Evolutionary conservation across 2,329 filamentous ascomycete species (phyloP).

Genomic region (Neocatenulostroma microsporum): DNA sequence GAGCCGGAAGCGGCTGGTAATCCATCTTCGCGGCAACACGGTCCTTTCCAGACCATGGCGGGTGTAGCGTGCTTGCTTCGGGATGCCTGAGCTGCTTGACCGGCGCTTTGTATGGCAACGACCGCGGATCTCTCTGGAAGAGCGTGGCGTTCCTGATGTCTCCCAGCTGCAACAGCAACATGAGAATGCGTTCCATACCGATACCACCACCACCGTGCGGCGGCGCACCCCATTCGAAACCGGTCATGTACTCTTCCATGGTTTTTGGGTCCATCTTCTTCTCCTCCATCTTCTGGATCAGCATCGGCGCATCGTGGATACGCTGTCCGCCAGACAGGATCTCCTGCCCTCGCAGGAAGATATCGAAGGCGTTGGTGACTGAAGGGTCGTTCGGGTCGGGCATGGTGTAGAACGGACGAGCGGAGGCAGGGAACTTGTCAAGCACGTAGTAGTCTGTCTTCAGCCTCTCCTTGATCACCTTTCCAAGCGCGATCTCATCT

Average conservation of each 20-base stretch:
- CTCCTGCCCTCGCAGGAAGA: constrained; percentile 88
- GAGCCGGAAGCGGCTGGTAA: constrained; percentile 69
- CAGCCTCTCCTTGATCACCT: constrained; percentile 78
- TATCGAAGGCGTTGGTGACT: constrained; percentile 88
- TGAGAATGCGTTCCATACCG: constrained; percentile 79
- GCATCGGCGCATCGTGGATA: constrained; percentile 69
- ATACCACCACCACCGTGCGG: constrained; percentile 87
- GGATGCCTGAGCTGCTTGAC: constrained; percentile 67
- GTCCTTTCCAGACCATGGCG: constrained; percentile 53
- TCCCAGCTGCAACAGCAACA: constrained; percentile 75
- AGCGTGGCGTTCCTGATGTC: constrained; percentile 84
- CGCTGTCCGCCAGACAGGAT: constrained; percentile 88
- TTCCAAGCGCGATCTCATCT: constrained; percentile 78
- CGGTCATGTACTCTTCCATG: constrained; percentile 85
- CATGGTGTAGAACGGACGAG: constrained; percentile 87
- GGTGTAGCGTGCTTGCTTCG: constrained; percentile 72
- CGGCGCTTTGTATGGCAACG: constrained; percentile 61
- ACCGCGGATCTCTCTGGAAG: constrained; percentile 83
- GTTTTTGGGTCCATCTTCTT: constrained; percentile 68
- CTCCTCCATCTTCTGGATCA: constrained; percentile 69
- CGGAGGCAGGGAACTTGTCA: constrained; percentile 81
- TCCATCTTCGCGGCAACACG: constrained; percentile 42
- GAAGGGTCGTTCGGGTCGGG: constrained; percentile 63
- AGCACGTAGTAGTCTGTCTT: constrained; percentile 87
- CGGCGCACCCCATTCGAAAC: constrained; percentile 79